Evolutionary conservation across 768 basidiomycete species (phyloP).

Genomic region (Collybiopsis confluens): DNA sequence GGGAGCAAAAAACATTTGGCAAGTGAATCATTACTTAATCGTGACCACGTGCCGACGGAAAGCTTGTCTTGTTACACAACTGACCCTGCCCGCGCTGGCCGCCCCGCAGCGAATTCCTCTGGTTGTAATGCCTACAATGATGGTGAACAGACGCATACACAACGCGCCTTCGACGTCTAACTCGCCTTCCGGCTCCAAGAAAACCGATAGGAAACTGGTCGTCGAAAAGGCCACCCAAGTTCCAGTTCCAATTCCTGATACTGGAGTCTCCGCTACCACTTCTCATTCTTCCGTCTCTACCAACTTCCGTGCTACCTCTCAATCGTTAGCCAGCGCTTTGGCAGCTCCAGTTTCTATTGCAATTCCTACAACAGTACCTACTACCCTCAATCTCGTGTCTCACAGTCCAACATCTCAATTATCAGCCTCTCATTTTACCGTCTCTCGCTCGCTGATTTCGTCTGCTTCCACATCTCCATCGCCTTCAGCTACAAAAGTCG

Average conservation of each 20-base stretch:
- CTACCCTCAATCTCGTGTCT: conserved; percentile 4
- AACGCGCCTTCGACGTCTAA: background rate
- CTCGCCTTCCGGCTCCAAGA: background rate
- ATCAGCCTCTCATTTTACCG: too few relatives aligned
- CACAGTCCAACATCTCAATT: background rate
- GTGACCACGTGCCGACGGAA: background rate
- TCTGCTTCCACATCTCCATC: background rate
- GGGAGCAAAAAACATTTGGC: conserved; percentile 10
- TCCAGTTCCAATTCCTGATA: conserved; percentile 4
- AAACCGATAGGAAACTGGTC: background rate
- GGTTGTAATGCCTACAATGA: background rate
- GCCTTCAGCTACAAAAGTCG: background rate
- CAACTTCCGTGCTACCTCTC: background rate
- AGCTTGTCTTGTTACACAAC: background rate
- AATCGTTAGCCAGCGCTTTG: background rate
- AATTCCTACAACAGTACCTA: background rate
- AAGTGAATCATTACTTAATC: background rate
- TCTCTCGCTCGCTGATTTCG: too few relatives aligned
- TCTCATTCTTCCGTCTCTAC: background rate
- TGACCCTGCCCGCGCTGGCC: conserved; percentile 10
- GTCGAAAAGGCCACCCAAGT: background rate
- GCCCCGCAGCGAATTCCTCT: conserved; percentile 7
- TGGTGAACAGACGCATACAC: background rate
- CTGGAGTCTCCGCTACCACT: background rate
- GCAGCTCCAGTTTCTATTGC: background rate